Percentiles rank a stretch among this genome's conserved stretches.
phyloP scores from a whole-genome alignment of 148 eudicot species.

The Persicaria maculosa region DNA sequence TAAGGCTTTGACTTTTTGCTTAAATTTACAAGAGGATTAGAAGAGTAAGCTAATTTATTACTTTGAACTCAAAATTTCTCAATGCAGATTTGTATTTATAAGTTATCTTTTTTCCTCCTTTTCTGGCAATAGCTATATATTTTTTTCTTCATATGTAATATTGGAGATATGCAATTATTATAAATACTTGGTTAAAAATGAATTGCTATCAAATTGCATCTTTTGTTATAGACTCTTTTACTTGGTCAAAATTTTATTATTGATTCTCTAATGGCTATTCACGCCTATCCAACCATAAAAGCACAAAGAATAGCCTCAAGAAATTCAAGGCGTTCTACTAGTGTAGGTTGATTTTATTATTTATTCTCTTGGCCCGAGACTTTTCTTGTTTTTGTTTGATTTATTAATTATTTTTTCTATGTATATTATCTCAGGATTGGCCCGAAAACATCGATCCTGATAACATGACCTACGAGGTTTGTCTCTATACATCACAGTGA shows the following conservation, averaged over 20 bases:
- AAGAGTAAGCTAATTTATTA: neutral
- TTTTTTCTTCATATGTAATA: neutral
- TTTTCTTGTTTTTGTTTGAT: neutral
- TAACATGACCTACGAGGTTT: slow-evolving; percentile 78
- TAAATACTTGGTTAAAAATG: neutral
- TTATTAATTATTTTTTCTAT: neutral
- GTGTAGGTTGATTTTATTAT: neutral
- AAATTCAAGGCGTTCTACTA: neutral
- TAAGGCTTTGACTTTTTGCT: neutral
- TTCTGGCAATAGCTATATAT: neutral
- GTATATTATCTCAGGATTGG: slow-evolving; percentile 40
- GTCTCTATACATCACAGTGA: slow-evolving; percentile 7
- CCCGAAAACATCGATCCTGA: slow-evolving; percentile 62
- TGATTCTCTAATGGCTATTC: neutral
- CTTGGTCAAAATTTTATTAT: neutral
- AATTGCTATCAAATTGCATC: neutral
- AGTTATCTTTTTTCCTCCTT: neutral
- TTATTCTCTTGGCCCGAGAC: neutral
- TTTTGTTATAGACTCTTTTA: too few species aligned
- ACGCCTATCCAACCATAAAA: neutral
- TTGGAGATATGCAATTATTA: neutral
- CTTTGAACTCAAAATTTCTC: neutral
- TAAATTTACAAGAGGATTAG: neutral
- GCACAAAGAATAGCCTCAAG: neutral
- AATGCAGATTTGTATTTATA: neutral